Evolutionary conservation across 441 rosid genomes (phyloP), one percentile per base, ranked within the genome.

Genomic region (Populus hybrid): DNA sequence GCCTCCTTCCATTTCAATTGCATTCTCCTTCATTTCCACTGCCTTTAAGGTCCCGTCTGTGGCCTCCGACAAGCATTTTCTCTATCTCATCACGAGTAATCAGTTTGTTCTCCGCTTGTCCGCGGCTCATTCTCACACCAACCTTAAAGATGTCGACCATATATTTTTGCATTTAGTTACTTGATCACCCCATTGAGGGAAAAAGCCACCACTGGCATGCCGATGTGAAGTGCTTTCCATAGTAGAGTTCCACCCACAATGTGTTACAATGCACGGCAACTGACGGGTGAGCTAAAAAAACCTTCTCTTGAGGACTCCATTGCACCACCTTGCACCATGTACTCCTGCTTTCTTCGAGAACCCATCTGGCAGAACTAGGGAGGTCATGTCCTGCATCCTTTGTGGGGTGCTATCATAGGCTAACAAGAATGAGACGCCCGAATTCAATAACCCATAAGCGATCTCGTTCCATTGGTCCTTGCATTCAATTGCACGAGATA

Each of bases 221-320:
- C n/a, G n/a, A n/a, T n/a, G n/a, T n/a, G n/a, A n/a, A n/a, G n/a
- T n/a, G n/a, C n/a, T n/a, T n/a, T n/a, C n/a, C n/a, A n/a, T n/a
- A n/a, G n/a, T n/a, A n/a, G n/a, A n/a, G n/a, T n/a, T n/a, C n/a
- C n/a, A n/a, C n/a, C n/a, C n/a, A n/a, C n/a, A n/a, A n/a, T 92
- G 97, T 0, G 95, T 88, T n/a, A 91, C 84, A 50, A 94, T 92
- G 80, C 94, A 88, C 1, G n/a, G 87, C 87, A 36, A 90, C 80
- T 0, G 95, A 84, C 9, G 89, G 86, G 79, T 94, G 98, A 71
- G 85, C 82, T 40, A 94, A 70, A n/a, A 94, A 70, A 14, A 92
- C 97, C 75, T 85, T 82, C 81, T 91, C 94, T 77, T 94, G 98
- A 0, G 94, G 90, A 82, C 94, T 84, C 98, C 98, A 94, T 50